phyloP scores from a whole-genome alignment of 2,329 filamentous ascomycete species.

The Rhytidhysteron rufulum region DNA sequence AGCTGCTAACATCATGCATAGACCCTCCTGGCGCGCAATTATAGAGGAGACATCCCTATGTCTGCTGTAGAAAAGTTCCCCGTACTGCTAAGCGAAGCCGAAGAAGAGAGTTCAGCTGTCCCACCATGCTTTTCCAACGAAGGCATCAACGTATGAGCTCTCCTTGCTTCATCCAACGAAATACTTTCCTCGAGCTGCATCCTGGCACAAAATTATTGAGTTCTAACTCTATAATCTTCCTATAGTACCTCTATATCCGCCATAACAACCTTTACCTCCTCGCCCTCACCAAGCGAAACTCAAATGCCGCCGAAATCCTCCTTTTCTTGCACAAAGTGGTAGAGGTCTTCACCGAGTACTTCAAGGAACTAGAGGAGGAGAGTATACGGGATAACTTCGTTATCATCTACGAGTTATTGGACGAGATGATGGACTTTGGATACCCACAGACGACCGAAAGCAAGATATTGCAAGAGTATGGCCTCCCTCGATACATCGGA shows the following conservation, averaged over 20 bases:
- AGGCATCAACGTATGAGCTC: conserved; percentile 81
- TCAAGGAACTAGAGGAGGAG: conserved; percentile 98
- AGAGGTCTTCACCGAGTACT: conserved; percentile 99
- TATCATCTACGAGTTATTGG: conserved; percentile 95
- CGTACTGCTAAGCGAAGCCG: conserved; percentile 89
- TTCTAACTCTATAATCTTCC: conserved; percentile 1
- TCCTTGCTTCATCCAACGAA: not conserved
- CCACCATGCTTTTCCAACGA: conserved; percentile 98
- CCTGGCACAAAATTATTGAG: conserved; percentile 1
- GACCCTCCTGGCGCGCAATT: conserved; percentile 98
- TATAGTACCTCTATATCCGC: conserved; percentile 93
- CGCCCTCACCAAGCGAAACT: conserved; percentile 96
- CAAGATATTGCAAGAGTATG: conserved; percentile 91
- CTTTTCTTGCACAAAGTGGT: conserved; percentile 98
- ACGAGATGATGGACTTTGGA: conserved; percentile 99
- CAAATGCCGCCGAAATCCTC: conserved; percentile 96
- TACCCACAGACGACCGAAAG: conserved; percentile 97
- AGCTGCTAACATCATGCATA: conserved; percentile 38
- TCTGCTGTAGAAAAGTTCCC: conserved; percentile 98
- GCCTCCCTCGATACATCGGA: not conserved
- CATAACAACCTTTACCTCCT: conserved; percentile 99
- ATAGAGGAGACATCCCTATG: conserved; percentile 98
- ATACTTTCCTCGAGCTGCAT: not conserved
- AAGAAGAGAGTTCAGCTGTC: conserved; percentile 97
- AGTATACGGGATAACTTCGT: conserved; percentile 99